Evolutionary conservation across 768 basidiomycete genomes (phyloP), one percentile per base, ranked within the genome.

Genomic region (Termitomyces sp.): DNA sequence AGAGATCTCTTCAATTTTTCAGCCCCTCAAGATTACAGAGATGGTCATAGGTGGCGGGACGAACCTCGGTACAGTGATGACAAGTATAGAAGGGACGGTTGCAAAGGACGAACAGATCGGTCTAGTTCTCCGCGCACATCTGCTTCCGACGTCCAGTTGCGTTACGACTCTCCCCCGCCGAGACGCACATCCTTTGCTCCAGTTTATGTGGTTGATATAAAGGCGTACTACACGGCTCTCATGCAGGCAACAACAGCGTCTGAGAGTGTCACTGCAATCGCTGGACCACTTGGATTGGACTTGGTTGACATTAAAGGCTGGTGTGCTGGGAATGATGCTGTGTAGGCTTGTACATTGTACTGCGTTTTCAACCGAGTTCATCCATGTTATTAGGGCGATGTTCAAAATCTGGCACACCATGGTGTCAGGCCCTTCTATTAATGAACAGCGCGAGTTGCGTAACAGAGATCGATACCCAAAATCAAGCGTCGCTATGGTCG

Each of bases 261-360:
- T 0, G 63, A 62, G 18, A 62, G 44, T 33, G 64, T 71, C 0
- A 70, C 70, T 7, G 57, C 60, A 3, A 74, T 76, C 12, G 76
- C 77, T 30, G 47, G 58, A 27, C 58, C 56, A 11, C 70, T 67
- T 22, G 61, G 65, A 7, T 54, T 83, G 46, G 66, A 61, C 24
- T 57, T 77, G 61, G 63, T 69, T 0, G 68, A 73, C 34, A 69
- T 66, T n/a, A 57, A 67, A 24, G 72, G 70, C 9, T 75, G 75
- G 62, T 82, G 81, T 66, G 80, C 81, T 9, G 82, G 81, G 0
- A 81, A 82, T 52, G 82, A 83, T 64, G 78, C 79, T 36, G 71
- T 72, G 82, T 82, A 62, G 67, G 81, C 45, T 36, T 33, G 46
- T 24, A 55, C 16, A 27, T 59, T 33, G 13, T n/a, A 9, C 33